Percentiles rank a stretch among this genome's conserved stretches.
Evolutionary conservation across 176 grass and related monocot species (phyloP).

Genomic region (Coix lacrymajobi): DNA sequence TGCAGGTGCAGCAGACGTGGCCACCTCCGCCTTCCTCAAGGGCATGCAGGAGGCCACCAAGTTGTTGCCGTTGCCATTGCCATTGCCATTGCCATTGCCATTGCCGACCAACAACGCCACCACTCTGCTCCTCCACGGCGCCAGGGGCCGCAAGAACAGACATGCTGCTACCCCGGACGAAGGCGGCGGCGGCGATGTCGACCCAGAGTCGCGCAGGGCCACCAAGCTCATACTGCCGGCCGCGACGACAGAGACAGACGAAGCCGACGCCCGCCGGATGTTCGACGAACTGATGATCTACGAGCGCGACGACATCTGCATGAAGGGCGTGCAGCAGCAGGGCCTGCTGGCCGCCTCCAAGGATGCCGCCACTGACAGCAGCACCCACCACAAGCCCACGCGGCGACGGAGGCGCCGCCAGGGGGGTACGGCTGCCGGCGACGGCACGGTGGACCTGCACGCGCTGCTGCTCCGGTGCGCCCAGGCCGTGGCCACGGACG

Average conservation of each 20-base stretch:
- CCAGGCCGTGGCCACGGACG: conserved; percentile 45
- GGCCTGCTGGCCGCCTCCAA: background rate
- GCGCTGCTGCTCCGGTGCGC: conserved; percentile 54
- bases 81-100: too few relatives aligned
- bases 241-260: background rate
- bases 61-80: conserved; percentile 42
- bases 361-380: background rate
- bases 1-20: conserved; percentile 1
- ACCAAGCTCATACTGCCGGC: conserved; percentile 30
- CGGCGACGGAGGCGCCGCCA: conserved; percentile 4
- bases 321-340: conserved; percentile 17
- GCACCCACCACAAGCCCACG: background rate
- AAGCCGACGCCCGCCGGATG: conserved; percentile 29
- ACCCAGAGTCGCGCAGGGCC: conserved; percentile 15
- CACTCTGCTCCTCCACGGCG: background rate
- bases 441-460: conserved; percentile 40
- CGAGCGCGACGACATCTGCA: conserved; percentile 14
- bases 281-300: conserved; percentile 44
- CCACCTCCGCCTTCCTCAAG: conserved; percentile 38
- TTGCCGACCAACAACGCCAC: background rate
- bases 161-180: background rate
- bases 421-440: background rate
- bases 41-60: conserved; percentile 56
- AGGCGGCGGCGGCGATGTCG: conserved; percentile 16
- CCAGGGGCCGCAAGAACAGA: conserved; percentile 11